Conservation (phyloP, 768 basidiomycete genomes). For the Clathrus columnatus region DNA sequence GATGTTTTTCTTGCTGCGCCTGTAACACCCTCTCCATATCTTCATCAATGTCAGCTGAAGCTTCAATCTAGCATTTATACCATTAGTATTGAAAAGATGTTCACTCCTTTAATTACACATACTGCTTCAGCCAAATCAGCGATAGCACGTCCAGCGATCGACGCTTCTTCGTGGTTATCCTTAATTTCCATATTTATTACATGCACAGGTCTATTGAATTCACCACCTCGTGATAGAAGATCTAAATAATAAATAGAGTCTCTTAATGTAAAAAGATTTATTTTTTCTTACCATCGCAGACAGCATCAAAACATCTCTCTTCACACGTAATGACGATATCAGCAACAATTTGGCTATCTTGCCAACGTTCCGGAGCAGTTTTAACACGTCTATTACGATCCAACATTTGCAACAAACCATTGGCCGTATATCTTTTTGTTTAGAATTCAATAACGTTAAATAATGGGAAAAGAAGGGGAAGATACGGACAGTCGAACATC, state of each 20-base stretch:
- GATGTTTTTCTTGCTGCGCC: slow-evolving; percentile 79
- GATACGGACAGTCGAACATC: slow-evolving; percentile 70
- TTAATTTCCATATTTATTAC: slow-evolving; percentile 97
- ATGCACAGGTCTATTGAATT: slow-evolving; percentile 90
- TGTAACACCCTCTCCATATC: slow-evolving; percentile 84
- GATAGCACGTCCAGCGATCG: slow-evolving; percentile 92
- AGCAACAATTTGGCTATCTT: slow-evolving; percentile 80
- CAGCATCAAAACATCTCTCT: slow-evolving; percentile 96
- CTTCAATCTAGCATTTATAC: slow-evolving; percentile 59
- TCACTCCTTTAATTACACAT: slow-evolving; percentile 25
- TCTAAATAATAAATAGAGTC: slow-evolving; percentile 39
- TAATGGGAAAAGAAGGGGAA: not conserved
- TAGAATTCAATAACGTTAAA: slow-evolving; percentile 5
- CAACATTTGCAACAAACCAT: slow-evolving; percentile 91
- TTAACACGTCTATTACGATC: slow-evolving; percentile 93
- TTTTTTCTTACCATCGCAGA: slow-evolving; percentile 89
- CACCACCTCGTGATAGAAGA: slow-evolving; percentile 77
- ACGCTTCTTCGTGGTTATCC: slow-evolving; percentile 97
- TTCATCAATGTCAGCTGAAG: slow-evolving; percentile 77
- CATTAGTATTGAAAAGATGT: not conserved
- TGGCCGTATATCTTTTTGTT: slow-evolving; percentile 69
- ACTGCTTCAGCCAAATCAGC: slow-evolving; percentile 86
- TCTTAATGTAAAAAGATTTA: not conserved
- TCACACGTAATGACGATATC: slow-evolving; percentile 99
- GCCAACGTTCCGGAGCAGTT: slow-evolving; percentile 92